These are phyloP conservation scores for Curvularia spicifera DNA, from an alignment of 2,329 filamentous ascomycete genomes.

Conservation along the genomic window DNA sequence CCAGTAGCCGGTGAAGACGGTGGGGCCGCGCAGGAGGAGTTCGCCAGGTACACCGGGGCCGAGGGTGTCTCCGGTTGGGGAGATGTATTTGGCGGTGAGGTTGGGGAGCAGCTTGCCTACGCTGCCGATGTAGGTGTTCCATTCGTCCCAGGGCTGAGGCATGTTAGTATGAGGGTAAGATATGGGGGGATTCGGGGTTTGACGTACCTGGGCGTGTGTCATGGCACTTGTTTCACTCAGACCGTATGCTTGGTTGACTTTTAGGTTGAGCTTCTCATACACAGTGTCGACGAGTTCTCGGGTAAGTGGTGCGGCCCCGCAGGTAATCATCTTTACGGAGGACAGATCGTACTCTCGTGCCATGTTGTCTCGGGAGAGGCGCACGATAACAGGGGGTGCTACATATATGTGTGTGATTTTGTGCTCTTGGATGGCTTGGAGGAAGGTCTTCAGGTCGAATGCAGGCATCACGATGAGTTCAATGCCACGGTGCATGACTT, in stretches of 20 bases:
- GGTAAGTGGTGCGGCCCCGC: slow-evolving; percentile 82
- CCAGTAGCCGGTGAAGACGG: slow-evolving; percentile 78
- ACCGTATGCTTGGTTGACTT: slow-evolving; percentile 36
- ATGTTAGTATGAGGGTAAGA: background rate
- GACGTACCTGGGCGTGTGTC: slow-evolving; percentile 32
- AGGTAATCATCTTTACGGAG: slow-evolving; percentile 80
- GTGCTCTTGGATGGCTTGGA: slow-evolving; percentile 74
- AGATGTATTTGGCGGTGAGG: slow-evolving; percentile 79
- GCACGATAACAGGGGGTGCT: slow-evolving; percentile 81
- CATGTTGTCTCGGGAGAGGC: slow-evolving; percentile 76
- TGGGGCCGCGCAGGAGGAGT: slow-evolving; percentile 75
- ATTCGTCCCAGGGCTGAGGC: slow-evolving; percentile 33
- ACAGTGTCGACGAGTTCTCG: slow-evolving; percentile 77
- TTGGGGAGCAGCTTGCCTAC: slow-evolving; percentile 80
- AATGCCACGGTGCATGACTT: slow-evolving; percentile 69
- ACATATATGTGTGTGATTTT: slow-evolving; percentile 78
- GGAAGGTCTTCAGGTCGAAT: slow-evolving; percentile 82
- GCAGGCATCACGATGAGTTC: slow-evolving; percentile 73
- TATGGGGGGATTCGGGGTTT: background rate
- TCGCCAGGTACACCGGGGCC: slow-evolving; percentile 62
- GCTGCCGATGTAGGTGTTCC: slow-evolving; percentile 63
- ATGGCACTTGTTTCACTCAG: slow-evolving; percentile 36
- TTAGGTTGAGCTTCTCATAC: slow-evolving; percentile 68
- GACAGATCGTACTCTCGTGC: slow-evolving; percentile 81
- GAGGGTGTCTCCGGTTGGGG: slow-evolving; percentile 63